Conservation (phyloP, 805 yeast genomes). For the Maudiozyma saulgeensis region DNA sequence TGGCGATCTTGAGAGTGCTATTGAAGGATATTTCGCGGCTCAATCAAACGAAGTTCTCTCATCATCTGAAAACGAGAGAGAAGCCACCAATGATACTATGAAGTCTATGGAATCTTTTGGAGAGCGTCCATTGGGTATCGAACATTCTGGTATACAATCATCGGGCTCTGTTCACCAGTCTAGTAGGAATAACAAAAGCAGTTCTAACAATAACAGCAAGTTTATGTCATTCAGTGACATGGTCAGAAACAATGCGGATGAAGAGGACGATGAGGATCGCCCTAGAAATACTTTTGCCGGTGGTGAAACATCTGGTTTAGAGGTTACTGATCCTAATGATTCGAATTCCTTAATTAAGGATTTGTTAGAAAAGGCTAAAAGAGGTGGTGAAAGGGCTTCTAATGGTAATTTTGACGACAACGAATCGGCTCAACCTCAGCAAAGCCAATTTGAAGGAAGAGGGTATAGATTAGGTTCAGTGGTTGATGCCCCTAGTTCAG, state of each 20-base stretch:
- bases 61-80: not conserved
- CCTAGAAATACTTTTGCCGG: constrained; percentile 55
- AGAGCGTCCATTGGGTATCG: not conserved
- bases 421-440: constrained; percentile 1
- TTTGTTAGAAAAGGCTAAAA: constrained; percentile 58
- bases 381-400: constrained; percentile 43
- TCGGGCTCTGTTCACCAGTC: not conserved
- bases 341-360: constrained; percentile 42
- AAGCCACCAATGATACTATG: not conserved
- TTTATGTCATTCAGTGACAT: constrained; percentile 35
- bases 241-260: constrained; percentile 29
- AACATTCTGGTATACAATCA: not conserved
- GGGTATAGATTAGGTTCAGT: constrained; percentile 36
- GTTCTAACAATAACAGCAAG: constrained; percentile 6
- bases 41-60: not conserved
- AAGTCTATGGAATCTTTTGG: not conserved
- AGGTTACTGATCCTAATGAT: constrained; percentile 64
- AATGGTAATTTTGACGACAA: constrained; percentile 17
- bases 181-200: not conserved
- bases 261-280: constrained; percentile 43
- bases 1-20: constrained; percentile 21
- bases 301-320: constrained; percentile 66
- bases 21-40: constrained; percentile 22
- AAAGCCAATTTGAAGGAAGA: constrained; percentile 29
- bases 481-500: constrained; percentile 25